Conservation (phyloP, 257 asterid species). For the Fraxinus quadrangulata region DNA sequence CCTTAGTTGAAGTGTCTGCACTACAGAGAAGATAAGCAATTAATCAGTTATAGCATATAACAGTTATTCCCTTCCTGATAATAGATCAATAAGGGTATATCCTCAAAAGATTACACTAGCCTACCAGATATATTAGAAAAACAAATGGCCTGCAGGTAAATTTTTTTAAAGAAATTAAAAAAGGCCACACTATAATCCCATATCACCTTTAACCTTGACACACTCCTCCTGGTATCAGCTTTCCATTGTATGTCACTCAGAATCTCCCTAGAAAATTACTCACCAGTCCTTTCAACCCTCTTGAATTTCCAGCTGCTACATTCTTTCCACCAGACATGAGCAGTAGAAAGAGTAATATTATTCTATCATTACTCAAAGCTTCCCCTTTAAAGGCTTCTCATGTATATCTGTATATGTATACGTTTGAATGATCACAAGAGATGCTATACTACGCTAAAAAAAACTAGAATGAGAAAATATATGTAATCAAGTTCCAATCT, state of each 20-base stretch:
- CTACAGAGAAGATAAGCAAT: not conserved
- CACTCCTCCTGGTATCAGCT: not conserved
- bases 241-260: not conserved
- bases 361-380: not conserved
- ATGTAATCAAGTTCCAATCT: not conserved
- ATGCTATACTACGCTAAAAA: too few species aligned
- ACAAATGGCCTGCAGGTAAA: not conserved
- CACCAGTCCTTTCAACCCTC: not conserved
- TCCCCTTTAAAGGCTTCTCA: not conserved
- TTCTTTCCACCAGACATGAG: not conserved
- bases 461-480: not conserved
- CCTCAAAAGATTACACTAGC: not conserved
- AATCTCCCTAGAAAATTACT: not conserved
- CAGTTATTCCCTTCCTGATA: not conserved
- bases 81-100: not conserved
- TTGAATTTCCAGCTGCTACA: not conserved
- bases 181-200: not conserved
- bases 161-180: not conserved
- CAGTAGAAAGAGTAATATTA: not conserved
- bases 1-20: too few species aligned
- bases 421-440: too few species aligned
- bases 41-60: not conserved
- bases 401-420: not conserved
- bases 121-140: not conserved
- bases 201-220: not conserved